Conservation (phyloP, 116 monocot genomes). For the Papilionanthe hybrid region DNA sequence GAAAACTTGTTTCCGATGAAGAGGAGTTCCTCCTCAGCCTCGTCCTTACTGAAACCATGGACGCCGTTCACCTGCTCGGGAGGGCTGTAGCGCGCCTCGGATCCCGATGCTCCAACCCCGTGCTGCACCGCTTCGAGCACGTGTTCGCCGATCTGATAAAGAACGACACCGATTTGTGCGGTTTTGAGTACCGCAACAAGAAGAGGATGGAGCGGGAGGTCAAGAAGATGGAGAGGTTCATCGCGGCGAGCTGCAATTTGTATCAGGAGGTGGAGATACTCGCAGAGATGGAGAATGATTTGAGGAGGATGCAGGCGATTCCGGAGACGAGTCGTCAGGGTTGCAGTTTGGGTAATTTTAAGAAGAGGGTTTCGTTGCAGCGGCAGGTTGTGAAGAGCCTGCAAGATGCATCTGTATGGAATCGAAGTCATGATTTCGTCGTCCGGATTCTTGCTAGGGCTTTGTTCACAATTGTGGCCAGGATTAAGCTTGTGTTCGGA, state of each 20-base stretch:
- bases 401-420: conserved; percentile 56
- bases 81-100: conserved; percentile 37
- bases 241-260: conserved; percentile 34
- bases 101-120: conserved; percentile 42
- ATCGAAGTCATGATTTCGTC: conserved; percentile 21
- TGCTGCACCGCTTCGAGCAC: conserved; percentile 36
- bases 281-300: conserved; percentile 55
- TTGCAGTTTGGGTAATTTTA: conserved; percentile 15
- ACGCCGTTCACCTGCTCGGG: conserved; percentile 29
- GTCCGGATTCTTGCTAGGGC: conserved; percentile 24
- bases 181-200: conserved; percentile 29
- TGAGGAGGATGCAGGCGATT: conserved; percentile 19
- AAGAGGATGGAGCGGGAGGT: conserved; percentile 60
- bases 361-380: conserved; percentile 35
- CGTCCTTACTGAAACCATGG: conserved; percentile 44
- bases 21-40: conserved; percentile 43
- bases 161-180: conserved; percentile 11
- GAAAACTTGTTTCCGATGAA: conserved; percentile 62
- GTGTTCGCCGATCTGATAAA: conserved; percentile 28
- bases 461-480: conserved; percentile 28
- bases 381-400: conserved; percentile 45
- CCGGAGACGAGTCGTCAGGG: conserved; percentile 4
- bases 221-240: conserved; percentile 71
- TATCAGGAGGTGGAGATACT: conserved; percentile 68
- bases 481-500: conserved; percentile 44